Base-by-base conservation (phyloP, 306 rosid genomes). In the Vachellia collinsii region DNA sequence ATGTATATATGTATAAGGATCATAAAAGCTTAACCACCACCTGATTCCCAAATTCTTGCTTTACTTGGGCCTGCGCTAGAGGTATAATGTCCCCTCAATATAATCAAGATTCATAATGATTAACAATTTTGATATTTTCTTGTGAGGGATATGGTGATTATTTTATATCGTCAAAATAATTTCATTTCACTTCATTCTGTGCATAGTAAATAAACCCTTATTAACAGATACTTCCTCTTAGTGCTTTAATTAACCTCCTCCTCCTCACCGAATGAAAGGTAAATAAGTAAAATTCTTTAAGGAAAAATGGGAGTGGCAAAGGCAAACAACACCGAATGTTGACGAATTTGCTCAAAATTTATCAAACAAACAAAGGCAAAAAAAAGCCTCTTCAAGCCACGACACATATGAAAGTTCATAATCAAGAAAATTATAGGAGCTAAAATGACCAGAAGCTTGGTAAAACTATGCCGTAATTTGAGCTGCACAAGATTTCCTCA, bases 401-500 rank as follows among this genome's bases (percentile, higher is more conserved):
- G 2, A 43, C 36, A 43, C 12, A 22, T 43, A 20, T 11, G 61
- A 43, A 70, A 70, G 74, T 70, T 43, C n/a, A 42, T 3, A 23
- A 43, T 16, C 5, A 43, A 70, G 20, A 42, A 43, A 68, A 68
- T 39, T 10, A 67, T 2, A 37, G 20, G 34, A 23, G 14, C 11
- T 8, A n/a, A 67, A 41, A 39, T 5, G 2, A 13, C 9, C 38
- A 43, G 16, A 66, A 66, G 22, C 71, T 23, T 37, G n/a, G 8
- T 50, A 70, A 38, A 12, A 23, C 37, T 43, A 42, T 0, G 25
- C 9, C 34, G 9, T 9, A 69, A 69, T 22, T n/a, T 68, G 42
- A 69, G 53, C 56, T 23, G 14, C 46, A 43, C 50, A 63, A 41
- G 77, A 76, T 79, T 79, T 54, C 50, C 83, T 65, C 82, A 63